Base-by-base conservation (phyloP, 2,329 filamentous ascomycete genomes). In the Monilinia aucupariae region DNA sequence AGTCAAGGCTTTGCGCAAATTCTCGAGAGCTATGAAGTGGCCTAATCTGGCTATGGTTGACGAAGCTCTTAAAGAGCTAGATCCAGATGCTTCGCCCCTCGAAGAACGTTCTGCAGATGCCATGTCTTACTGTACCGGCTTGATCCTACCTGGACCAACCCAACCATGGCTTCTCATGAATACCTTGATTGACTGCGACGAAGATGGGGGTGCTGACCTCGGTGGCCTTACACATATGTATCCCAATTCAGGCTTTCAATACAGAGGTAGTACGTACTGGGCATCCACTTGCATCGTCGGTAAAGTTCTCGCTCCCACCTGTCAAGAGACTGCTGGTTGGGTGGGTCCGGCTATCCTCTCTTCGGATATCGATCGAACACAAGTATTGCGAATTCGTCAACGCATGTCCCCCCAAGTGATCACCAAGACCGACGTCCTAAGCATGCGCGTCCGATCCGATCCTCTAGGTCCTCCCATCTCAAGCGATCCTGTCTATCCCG, bases 111-210 rank as follows among this genome's bases (percentile, higher is more conserved):
- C 85, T 70, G 88, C 87, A 25, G 87, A 90, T 71, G 83, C 88
- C 20, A 87, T 90, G 83, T 88, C 89, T 8, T 92, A 89, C 77
- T 91, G 91, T 71, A 89, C 86, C 45, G 88, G 88, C 4, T 80
- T 91, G 17, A 82, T 91, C 43, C 76, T 92, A 4, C 89, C 89
- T 10, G 89, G 89, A 13, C 80, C 83, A 4, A 85, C 83, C 0
- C 84, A 90, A 52, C 87, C 88, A 3, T 92, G 89, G 75, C 81
- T 91, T 45, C 85, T 90, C 52, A 91, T 92, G 87, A 91, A 91
- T 72, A 83, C 88, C 4, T 79, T 92, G 50, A 85, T 91, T 67
- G 89, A 91, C 72, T 84, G 89, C 68, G 88, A 91, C 70, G 85
- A 85, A 2, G 87, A 90, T 71, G 81, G 81, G 4, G 85, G 85